Evolutionary conservation across 139 green algal species (phyloP).

Genomic region (Auxenochlorella pyrenoidosa): DNA sequence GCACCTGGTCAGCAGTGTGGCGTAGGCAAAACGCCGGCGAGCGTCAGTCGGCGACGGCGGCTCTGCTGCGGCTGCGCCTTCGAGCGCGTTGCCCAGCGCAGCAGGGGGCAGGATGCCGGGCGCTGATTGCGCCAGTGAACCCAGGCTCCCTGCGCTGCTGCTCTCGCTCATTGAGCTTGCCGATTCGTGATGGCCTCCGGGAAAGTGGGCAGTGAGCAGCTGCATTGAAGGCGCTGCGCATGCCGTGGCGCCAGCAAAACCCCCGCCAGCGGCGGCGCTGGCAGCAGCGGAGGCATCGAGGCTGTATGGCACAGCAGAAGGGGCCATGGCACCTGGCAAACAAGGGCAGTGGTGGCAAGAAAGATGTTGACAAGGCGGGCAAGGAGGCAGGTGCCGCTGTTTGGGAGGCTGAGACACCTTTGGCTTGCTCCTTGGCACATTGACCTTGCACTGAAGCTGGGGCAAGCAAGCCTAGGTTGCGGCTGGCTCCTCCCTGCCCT

Average conservation of each 20-base stretch:
- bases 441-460: no score
- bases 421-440: no score
- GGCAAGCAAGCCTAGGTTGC: no score
- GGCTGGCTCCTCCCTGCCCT: no score
- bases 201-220: background rate
- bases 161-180: background rate
- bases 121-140: background rate
- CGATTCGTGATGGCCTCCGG: no score
- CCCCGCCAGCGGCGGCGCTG: background rate
- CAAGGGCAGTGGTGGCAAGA: no score
- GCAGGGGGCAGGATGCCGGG: background rate
- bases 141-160: background rate
- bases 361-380: no score
- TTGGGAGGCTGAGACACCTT: no score
- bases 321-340: no score
- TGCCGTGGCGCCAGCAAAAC: background rate
- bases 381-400: no score
- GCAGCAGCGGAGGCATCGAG: background rate
- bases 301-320: no score
- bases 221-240: background rate
- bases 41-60: no score
- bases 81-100: background rate
- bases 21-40: background rate
- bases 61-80: background rate
- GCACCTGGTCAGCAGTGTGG: slow-evolving; percentile 33